A percentile compares a stretch with the other conserved stretches of the same genome.
Evolutionary conservation across 2,329 filamentous ascomycete genomes (phyloP).

Genomic region (Sarocladium oryzae): DNA sequence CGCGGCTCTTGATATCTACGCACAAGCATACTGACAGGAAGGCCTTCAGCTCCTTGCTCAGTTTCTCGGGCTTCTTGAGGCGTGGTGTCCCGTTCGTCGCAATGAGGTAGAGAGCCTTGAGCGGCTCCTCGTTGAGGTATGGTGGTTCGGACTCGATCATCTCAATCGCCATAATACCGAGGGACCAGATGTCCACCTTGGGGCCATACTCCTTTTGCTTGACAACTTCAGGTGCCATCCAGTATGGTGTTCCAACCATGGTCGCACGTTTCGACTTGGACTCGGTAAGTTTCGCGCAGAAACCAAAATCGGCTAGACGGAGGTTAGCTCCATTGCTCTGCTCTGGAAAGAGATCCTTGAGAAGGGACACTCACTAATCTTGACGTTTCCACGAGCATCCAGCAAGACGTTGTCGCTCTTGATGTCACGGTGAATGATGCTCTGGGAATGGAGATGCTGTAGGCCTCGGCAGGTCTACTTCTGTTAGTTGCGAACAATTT

Average conservation of each 20-base stretch:
- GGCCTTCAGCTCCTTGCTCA: slow-evolving; percentile 95
- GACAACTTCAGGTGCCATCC: slow-evolving; percentile 99
- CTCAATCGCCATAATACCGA: slow-evolving; percentile 99
- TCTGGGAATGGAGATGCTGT: slow-evolving; percentile 89
- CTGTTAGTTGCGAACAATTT: slow-evolving; percentile 14
- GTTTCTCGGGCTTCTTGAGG: slow-evolving; percentile 96
- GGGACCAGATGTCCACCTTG: slow-evolving; percentile 98
- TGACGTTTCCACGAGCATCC: slow-evolving; percentile 90
- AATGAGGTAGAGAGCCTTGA: slow-evolving; percentile 95
- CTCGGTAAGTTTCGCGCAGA: slow-evolving; percentile 97
- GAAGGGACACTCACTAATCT: slow-evolving; percentile 68
- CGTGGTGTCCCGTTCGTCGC: slow-evolving; percentile 95
- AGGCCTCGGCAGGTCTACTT: slow-evolving; percentile 85
- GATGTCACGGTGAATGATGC: slow-evolving; percentile 98
- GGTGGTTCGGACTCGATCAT: slow-evolving; percentile 99
- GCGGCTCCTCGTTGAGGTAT: slow-evolving; percentile 94
- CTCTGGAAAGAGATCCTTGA: neutral
- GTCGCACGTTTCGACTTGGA: slow-evolving; percentile 95
- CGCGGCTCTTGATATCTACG: slow-evolving; percentile 91
- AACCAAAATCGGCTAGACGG: slow-evolving; percentile 86
- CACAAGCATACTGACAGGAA: slow-evolving; percentile 96
- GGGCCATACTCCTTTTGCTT: slow-evolving; percentile 98
- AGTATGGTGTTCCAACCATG: slow-evolving; percentile 98
- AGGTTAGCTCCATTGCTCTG: slow-evolving; percentile 24
- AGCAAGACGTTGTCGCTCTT: slow-evolving; percentile 98